Evolutionary conservation across 805 yeast genomes (phyloP).

Genomic region (Cyberlindnera subsufficiens): DNA sequence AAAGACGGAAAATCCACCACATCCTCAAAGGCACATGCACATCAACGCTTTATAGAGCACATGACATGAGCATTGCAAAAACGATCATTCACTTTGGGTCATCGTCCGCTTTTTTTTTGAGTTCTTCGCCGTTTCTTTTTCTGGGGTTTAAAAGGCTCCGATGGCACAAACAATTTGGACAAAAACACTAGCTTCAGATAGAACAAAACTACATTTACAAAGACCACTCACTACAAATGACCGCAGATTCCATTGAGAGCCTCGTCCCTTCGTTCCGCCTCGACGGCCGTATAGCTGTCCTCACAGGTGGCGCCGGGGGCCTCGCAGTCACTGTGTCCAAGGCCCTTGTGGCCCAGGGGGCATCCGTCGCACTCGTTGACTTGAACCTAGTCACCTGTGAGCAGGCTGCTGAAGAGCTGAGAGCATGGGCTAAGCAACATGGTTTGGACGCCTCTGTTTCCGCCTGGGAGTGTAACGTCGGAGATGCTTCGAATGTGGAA

Average conservation of each 20-base stretch:
- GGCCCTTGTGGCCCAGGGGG: conserved; percentile 71
- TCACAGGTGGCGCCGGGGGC: conserved; percentile 84
- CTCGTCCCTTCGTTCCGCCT: conserved; percentile 56
- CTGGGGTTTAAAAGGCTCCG: too few species aligned
- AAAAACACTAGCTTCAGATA: background rate
- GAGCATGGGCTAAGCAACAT: conserved; percentile 40
- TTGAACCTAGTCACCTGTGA: conserved; percentile 55
- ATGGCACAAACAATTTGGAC: too few species aligned
- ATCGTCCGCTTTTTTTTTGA: too few species aligned
- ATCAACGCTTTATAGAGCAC: too few species aligned
- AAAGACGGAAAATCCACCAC: too few species aligned
- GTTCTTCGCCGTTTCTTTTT: too few species aligned
- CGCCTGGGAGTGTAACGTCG: conserved; percentile 72
- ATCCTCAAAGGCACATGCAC: too few species aligned
- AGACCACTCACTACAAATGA: conserved; percentile 8
- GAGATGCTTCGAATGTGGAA: conserved; percentile 56
- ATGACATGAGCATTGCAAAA: too few species aligned
- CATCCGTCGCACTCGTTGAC: conserved; percentile 69
- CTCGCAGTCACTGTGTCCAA: conserved; percentile 58
- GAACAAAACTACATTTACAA: background rate
- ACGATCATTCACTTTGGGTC: too few species aligned
- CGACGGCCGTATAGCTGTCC: conserved; percentile 63
- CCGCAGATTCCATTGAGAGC: conserved; percentile 16
- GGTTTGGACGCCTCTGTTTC: conserved; percentile 33
- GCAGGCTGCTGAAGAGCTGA: conserved; percentile 45